Conservation (phyloP, 2,329 filamentous ascomycete genomes). For the Alternaria solani region DNA sequence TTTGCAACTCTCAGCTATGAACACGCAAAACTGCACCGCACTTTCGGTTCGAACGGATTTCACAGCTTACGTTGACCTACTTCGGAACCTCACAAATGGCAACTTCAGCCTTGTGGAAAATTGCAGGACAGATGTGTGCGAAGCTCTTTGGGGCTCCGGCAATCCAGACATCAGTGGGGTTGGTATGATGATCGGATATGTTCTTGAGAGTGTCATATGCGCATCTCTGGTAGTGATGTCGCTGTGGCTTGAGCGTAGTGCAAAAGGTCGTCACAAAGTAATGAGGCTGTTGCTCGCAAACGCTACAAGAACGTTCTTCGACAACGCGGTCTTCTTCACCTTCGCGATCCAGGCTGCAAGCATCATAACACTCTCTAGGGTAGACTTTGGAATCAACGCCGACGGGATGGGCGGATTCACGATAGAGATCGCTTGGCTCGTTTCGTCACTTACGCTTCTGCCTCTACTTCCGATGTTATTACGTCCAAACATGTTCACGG, state of each 20-base stretch:
- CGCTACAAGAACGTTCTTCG: constrained; percentile 20
- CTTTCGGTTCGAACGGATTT: constrained; percentile 18
- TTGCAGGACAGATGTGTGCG: constrained; percentile 30
- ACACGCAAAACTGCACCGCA: background rate
- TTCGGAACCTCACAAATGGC: constrained; percentile 17
- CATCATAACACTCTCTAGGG: constrained; percentile 24
- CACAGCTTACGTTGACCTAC: constrained; percentile 18
- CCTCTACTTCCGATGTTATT: constrained; percentile 26
- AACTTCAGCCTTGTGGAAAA: constrained; percentile 23
- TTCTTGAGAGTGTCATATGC: constrained; percentile 26
- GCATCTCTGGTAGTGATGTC: background rate
- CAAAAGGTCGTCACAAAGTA: background rate
- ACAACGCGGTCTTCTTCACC: constrained; percentile 31
- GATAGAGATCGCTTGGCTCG: constrained; percentile 30
- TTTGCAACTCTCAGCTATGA: background rate
- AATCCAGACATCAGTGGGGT: constrained; percentile 36
- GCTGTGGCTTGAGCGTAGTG: background rate
- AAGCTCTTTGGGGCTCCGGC: constrained; percentile 31
- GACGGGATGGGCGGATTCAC: constrained; percentile 34
- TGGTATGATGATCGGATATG: constrained; percentile 33
- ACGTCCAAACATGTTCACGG: background rate
- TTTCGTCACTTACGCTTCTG: constrained; percentile 28
- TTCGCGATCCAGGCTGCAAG: constrained; percentile 34
- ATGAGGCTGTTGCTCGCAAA: constrained; percentile 5
- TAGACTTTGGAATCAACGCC: constrained; percentile 30